Conservation (phyloP, 169 alveolate genomes). For the Eimeria praecox region DNA sequence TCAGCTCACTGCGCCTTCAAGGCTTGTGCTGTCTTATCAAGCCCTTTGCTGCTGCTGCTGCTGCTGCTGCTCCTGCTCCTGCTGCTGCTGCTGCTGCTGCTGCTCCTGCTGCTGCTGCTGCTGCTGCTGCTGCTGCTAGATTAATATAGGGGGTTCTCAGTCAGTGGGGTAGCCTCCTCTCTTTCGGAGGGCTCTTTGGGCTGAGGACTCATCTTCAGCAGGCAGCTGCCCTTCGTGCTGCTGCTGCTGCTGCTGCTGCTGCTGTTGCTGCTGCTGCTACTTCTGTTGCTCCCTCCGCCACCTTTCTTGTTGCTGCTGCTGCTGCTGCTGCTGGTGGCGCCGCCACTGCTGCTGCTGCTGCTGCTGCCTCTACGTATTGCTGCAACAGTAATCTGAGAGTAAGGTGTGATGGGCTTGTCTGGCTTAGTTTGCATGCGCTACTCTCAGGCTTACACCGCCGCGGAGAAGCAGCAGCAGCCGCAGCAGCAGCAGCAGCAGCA, state of each 20-base stretch:
- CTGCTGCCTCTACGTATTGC: neutral
- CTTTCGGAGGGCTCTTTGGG: slow-evolving; percentile 40
- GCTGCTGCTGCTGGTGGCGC: neutral
- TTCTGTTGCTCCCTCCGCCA: neutral
- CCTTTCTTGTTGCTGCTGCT: neutral
- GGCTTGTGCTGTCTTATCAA: neutral
- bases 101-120: slow-evolving; percentile 35
- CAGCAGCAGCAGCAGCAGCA: slow-evolving; percentile 41
- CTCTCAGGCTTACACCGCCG: neutral
- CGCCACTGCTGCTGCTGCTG: neutral
- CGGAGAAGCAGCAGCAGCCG: neutral
- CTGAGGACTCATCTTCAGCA: slow-evolving; percentile 8
- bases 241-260: slow-evolving; percentile 38
- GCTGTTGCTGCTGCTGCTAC: neutral
- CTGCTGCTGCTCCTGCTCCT: slow-evolving; percentile 28
- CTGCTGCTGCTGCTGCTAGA: slow-evolving; percentile 8
- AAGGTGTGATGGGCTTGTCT: neutral
- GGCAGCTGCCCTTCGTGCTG: slow-evolving; percentile 14
- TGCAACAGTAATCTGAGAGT: neutral
- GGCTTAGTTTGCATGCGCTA: neutral
- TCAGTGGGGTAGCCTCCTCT: neutral
- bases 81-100: slow-evolving; percentile 6
- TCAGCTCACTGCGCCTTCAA: neutral
- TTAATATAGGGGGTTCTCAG: neutral
- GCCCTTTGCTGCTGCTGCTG: slow-evolving; percentile 6